A percentile compares a stretch with the other conserved stretches of the same genome.
These are phyloP conservation scores for Bruguiera parviflora DNA, from an alignment of 345 rosid species.

Conservation along the genomic window DNA sequence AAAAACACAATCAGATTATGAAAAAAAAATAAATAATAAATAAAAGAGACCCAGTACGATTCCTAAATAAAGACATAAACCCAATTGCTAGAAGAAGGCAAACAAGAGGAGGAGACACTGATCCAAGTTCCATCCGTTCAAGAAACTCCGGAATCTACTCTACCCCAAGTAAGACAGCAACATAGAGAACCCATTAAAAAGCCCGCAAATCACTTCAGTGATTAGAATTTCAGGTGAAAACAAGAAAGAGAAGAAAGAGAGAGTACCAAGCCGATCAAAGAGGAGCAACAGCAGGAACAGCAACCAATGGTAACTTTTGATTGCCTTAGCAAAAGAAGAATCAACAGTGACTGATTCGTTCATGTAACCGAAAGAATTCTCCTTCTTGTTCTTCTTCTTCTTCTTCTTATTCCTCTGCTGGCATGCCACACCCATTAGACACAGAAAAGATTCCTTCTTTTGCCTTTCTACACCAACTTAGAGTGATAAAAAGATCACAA, in stretches of 20 bases:
- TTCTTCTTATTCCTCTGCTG: not conserved
- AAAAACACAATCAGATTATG: constrained; percentile 5
- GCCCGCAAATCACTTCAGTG: constrained; percentile 2
- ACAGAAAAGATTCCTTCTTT: constrained; percentile 25
- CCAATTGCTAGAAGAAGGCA: constrained; percentile 12
- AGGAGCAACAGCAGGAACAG: constrained; percentile 38
- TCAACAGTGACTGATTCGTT: constrained; percentile 8
- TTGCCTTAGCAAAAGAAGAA: constrained; percentile 28
- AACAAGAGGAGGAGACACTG: not conserved
- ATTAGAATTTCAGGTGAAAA: not conserved
- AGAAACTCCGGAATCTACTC: constrained; percentile 15
- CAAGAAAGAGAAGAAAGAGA: constrained; percentile 8
- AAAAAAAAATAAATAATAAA: not conserved
- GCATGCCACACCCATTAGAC: constrained; percentile 29
- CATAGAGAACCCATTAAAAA: not conserved
- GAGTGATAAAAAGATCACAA: not conserved
- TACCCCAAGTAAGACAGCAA: constrained; percentile 5
- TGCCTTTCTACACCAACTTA: constrained; percentile 11
- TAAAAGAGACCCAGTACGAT: not conserved
- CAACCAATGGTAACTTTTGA: constrained; percentile 35
- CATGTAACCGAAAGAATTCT: constrained; percentile 22
- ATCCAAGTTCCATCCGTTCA: constrained; percentile 13
- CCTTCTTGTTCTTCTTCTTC: constrained; percentile 15
- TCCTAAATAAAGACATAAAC: not conserved
- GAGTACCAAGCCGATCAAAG: constrained; percentile 54